Conservation (phyloP, 768 basidiomycete genomes). For the Pisolithus orientalis region DNA sequence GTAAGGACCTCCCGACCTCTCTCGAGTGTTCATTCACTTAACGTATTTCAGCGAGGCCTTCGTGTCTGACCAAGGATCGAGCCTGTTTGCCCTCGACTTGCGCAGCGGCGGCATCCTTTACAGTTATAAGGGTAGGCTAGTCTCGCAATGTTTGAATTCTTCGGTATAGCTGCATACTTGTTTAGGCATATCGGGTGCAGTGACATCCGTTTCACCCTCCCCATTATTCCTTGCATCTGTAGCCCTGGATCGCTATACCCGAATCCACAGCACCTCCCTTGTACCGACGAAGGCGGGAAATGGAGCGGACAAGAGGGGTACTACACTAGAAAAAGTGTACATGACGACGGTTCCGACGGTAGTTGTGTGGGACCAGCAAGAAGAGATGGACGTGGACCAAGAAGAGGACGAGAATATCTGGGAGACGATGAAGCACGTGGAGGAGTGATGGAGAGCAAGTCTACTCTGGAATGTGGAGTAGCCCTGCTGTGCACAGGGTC, state of each 20-base stretch:
- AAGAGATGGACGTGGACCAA: slow-evolving; percentile 5
- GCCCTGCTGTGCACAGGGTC: neutral
- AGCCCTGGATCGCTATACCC: slow-evolving; percentile 62
- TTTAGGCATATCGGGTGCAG: slow-evolving; percentile 64
- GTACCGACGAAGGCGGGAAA: slow-evolving; percentile 43
- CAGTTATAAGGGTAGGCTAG: slow-evolving; percentile 54
- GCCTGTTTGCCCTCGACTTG: slow-evolving; percentile 60
- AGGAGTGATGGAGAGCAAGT: slow-evolving; percentile 28
- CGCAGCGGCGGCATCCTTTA: slow-evolving; percentile 61
- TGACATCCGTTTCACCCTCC: slow-evolving; percentile 56
- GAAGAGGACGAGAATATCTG: slow-evolving; percentile 55
- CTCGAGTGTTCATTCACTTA: neutral
- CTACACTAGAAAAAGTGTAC: slow-evolving; percentile 58
- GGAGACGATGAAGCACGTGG: slow-evolving; percentile 56
- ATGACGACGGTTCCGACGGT: slow-evolving; percentile 57
- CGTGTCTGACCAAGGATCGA: slow-evolving; percentile 57
- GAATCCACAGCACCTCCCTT: slow-evolving; percentile 58
- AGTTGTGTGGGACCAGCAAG: slow-evolving; percentile 54
- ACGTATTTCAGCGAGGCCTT: slow-evolving; percentile 53
- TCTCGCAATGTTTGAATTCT: neutral
- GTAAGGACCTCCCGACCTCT: slow-evolving; percentile 35
- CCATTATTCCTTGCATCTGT: slow-evolving; percentile 52
- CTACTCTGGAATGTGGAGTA: neutral
- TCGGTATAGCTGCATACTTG: neutral
- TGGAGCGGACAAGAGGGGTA: slow-evolving; percentile 51